These are phyloP conservation scores for Calycina marina DNA, from an alignment of 2,329 filamentous ascomycete genomes.

Conservation along the genomic window DNA sequence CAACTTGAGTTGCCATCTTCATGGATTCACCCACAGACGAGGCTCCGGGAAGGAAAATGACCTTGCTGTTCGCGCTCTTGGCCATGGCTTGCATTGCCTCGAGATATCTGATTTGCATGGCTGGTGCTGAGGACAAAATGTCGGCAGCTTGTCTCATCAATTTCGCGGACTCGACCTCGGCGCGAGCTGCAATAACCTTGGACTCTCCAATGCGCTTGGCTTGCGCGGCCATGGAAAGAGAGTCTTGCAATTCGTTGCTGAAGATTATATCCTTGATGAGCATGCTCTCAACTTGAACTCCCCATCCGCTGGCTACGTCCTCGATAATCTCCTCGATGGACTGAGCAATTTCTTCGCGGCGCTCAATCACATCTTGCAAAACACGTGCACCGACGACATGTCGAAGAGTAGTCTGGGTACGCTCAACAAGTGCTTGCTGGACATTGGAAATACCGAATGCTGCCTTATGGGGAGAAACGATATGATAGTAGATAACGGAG, in stretches of 20 bases:
- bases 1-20: slow-evolving; percentile 34
- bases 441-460: slow-evolving; percentile 95
- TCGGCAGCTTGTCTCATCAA: slow-evolving; percentile 88
- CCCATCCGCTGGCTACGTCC: slow-evolving; percentile 86
- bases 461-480: slow-evolving; percentile 86
- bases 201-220: slow-evolving; percentile 96
- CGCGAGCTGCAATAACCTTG: slow-evolving; percentile 95
- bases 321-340: slow-evolving; percentile 96
- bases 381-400: slow-evolving; percentile 94
- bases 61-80: slow-evolving; percentile 77
- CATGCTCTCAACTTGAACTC: slow-evolving; percentile 94
- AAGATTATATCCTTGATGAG: slow-evolving; percentile 99
- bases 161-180: slow-evolving; percentile 93
- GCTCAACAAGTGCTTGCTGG: slow-evolving; percentile 89
- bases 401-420: slow-evolving; percentile 91
- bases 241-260: slow-evolving; percentile 87
- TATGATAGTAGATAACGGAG: slow-evolving; percentile 98
- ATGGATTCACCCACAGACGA: slow-evolving; percentile 34
- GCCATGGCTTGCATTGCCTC: slow-evolving; percentile 99
- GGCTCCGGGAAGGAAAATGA: slow-evolving; percentile 63
- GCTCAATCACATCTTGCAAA: slow-evolving; percentile 95
- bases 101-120: slow-evolving; percentile 96
- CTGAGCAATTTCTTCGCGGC: slow-evolving; percentile 89
- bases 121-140: slow-evolving; percentile 78
- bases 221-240: slow-evolving; percentile 94